phyloP scores from a whole-genome alignment of 129 eudicot genomes.

The Arctium lappa region DNA sequence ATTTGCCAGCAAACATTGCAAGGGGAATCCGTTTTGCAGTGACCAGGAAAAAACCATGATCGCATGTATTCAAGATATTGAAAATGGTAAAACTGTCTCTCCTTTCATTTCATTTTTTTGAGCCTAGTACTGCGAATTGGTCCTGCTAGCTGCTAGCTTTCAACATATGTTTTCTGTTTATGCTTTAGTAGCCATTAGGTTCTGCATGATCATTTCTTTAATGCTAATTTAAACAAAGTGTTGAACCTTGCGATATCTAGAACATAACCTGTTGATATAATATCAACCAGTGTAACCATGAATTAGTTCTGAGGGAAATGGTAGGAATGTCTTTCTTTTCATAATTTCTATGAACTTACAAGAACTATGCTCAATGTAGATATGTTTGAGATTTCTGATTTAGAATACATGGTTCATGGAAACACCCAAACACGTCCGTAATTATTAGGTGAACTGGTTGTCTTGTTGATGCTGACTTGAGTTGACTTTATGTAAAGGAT shows the following conservation, averaged over 20 bases:
- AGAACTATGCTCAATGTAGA: background rate
- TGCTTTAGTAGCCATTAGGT: conserved; percentile 3
- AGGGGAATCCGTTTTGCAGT: conserved; percentile 19
- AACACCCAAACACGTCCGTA: background rate
- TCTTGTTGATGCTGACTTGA: background rate
- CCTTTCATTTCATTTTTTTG: background rate
- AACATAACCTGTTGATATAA: background rate
- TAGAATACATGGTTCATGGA: background rate
- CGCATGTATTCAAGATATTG: conserved; percentile 21
- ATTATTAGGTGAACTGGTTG: background rate
- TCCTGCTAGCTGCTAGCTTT: background rate
- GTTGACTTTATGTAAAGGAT: background rate
- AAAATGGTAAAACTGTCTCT: conserved; percentile 11
- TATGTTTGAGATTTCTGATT: background rate
- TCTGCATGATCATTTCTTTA: background rate
- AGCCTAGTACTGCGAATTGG: background rate
- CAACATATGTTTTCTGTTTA: background rate
- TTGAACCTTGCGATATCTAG: background rate
- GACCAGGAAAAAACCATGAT: conserved; percentile 22
- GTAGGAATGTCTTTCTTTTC: background rate
- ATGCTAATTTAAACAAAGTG: background rate
- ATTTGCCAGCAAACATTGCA: conserved; percentile 2
- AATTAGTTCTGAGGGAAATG: background rate
- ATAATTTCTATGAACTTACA: background rate
- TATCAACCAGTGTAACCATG: background rate